Conservation (phyloP, 2,329 filamentous ascomycete genomes). For the Cytospora paraplurivora region DNA sequence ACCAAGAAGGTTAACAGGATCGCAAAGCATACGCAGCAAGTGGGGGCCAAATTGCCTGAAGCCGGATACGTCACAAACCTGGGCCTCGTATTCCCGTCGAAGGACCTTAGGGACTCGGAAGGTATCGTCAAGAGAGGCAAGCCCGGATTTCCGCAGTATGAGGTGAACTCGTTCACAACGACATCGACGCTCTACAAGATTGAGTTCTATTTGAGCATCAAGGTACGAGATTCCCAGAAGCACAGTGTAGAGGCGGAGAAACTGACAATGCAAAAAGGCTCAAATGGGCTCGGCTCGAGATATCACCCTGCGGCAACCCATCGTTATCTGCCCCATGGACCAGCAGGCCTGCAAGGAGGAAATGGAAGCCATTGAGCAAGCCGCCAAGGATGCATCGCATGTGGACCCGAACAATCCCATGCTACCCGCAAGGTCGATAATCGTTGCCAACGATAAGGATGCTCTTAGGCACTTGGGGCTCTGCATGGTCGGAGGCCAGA, state of each 20-base stretch:
- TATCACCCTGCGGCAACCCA: slow-evolving; percentile 85
- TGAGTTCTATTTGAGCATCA: slow-evolving; percentile 93
- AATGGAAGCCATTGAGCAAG: slow-evolving; percentile 97
- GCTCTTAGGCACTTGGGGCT: slow-evolving; percentile 62
- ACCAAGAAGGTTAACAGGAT: slow-evolving; percentile 86
- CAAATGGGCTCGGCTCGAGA: slow-evolving; percentile 86
- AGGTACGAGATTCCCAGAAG: slow-evolving; percentile 57
- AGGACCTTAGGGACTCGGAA: slow-evolving; percentile 83
- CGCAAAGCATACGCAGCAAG: slow-evolving; percentile 77
- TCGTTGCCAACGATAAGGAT: slow-evolving; percentile 74
- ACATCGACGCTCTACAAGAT: slow-evolving; percentile 96
- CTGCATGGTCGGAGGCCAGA: slow-evolving; percentile 64
- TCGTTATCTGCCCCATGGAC: slow-evolving; percentile 94
- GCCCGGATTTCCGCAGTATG: slow-evolving; percentile 85
- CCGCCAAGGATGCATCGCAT: slow-evolving; percentile 86
- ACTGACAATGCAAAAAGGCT: slow-evolving; percentile 57
- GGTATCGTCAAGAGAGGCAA: slow-evolving; percentile 85
- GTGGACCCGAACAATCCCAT: slow-evolving; percentile 90
- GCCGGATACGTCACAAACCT: slow-evolving; percentile 92
- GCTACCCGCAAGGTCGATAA: slow-evolving; percentile 82
- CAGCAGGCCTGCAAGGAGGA: slow-evolving; percentile 96
- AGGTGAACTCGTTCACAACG: slow-evolving; percentile 89
- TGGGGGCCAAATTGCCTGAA: slow-evolving; percentile 85
- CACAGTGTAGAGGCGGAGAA: no score
- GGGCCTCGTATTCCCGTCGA: slow-evolving; percentile 85